Base-by-base conservation (phyloP, 2,329 filamentous ascomycete genomes). In the Verticillium isaacii region DNA sequence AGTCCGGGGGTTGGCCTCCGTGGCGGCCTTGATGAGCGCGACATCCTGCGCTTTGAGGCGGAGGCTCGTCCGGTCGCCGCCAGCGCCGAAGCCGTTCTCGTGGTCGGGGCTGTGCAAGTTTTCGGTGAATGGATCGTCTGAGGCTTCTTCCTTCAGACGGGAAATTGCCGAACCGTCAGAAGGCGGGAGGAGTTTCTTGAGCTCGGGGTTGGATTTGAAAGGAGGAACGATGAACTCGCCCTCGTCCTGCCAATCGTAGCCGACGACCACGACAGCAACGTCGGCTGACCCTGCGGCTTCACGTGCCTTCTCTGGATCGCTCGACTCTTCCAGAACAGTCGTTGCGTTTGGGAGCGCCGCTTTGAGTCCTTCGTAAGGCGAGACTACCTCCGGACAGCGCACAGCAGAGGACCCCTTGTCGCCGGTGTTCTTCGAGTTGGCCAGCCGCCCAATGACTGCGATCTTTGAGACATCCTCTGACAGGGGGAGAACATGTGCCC, bases 331-430 rank as follows among this genome's bases (percentile, higher is more conserved):
- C 1, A 68, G 61, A 0, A 41, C n/a, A 2, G 68, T 59, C 17
- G 59, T 14, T 1, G 58, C 7, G 2, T 39, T 15, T 0, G 60
- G 37, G 2, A 68, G 17, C 1, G 59, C 60, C 2, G n/a, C 17
- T 14, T 61, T 63, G 6, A 68, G 12, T 0, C 66, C 67, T 34
- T 65, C 50, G 19, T 61, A 67, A 1, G 64, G 19, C 1, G 67
- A 61, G 0, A 63, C 56, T 0, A 66, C 61, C 2, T 58, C 34
- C 2, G 66, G 64, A 11, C 59, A 60, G 15, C 59, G 61, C 7
- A 68, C 66, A 0, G 57, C 50, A 0, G 67, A 68, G 2, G 67
- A 68, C 3, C 66, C 67, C 32, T 61, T 65, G 32, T 68, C 67
- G 1, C 66, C 66, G 1, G 66, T 67, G 29, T 64, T 63, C 6